A percentile compares a stretch with the other conserved stretches of the same genome.
phyloP scores from a whole-genome alignment of 2,329 filamentous ascomycete species.

The Monilinia aucupariae region DNA sequence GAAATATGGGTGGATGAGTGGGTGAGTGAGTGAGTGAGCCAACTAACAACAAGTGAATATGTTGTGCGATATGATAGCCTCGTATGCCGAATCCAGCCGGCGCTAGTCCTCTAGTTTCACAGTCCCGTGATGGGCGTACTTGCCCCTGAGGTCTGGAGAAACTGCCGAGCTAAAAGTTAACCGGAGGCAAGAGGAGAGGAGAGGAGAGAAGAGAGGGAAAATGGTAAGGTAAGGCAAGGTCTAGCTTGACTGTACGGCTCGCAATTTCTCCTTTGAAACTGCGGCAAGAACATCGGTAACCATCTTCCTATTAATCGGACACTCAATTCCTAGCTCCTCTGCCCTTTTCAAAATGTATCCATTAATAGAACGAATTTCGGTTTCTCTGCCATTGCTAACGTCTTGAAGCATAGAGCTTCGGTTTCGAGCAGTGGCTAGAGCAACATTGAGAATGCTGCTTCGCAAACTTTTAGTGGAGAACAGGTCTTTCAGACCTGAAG shows the following conservation, averaged over 20 bases:
- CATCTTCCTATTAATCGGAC: constrained; percentile 40
- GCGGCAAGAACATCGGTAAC: constrained; percentile 26
- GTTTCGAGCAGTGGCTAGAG: constrained; percentile 47
- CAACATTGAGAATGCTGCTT: constrained; percentile 44
- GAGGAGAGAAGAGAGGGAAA: too few relatives aligned
- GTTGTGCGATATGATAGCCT: background rate
- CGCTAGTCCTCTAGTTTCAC: too few relatives aligned
- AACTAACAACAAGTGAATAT: background rate
- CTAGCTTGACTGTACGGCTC: too few relatives aligned
- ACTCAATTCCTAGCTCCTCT: constrained; percentile 30
- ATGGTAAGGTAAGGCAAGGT: background rate
- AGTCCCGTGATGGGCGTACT: too few relatives aligned
- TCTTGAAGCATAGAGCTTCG: constrained; percentile 60
- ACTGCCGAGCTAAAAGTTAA: too few relatives aligned
- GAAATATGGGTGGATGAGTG: background rate
- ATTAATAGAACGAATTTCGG: constrained; percentile 55
- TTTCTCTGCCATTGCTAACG: constrained; percentile 39
- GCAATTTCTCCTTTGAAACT: background rate
- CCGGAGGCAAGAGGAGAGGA: too few relatives aligned
- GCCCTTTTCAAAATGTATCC: constrained; percentile 44
- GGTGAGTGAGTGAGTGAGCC: background rate
- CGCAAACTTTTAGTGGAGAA: constrained; percentile 4
- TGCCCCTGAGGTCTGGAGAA: too few relatives aligned
- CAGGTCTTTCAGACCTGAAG: background rate
- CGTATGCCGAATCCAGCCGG: too few relatives aligned